A percentile compares a stretch with the other conserved stretches of the same genome.
Evolutionary conservation across 2,329 filamentous ascomycete species (phyloP).

Genomic region (Diaporthe helianthi): DNA sequence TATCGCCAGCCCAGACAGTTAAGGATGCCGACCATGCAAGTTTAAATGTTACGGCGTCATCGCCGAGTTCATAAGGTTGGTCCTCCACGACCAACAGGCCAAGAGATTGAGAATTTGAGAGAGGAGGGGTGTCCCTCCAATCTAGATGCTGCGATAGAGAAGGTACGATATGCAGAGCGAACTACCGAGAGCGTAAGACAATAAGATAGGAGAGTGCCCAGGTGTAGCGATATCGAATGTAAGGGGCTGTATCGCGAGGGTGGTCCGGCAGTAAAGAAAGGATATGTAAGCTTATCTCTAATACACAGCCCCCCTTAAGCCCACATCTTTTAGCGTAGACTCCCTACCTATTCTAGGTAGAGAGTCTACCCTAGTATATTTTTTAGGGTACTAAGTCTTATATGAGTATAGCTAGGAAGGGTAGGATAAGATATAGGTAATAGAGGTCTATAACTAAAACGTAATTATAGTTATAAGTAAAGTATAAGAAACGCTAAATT

Average conservation of each 20-base stretch:
- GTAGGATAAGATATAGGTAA: too few relatives aligned
- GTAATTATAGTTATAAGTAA: too few relatives aligned
- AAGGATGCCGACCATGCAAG: neutral
- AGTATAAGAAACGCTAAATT: too few relatives aligned
- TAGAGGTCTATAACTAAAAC: too few relatives aligned
- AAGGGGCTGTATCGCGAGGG: neutral
- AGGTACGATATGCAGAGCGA: neutral
- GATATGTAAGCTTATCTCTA: neutral
- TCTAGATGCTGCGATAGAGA: neutral
- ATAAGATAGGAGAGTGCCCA: neutral
- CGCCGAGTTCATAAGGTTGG: neutral
- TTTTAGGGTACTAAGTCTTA: too few relatives aligned
- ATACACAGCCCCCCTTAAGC: too few relatives aligned
- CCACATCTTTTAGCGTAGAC: too few relatives aligned
- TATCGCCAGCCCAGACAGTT: neutral
- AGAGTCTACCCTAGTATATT: too few relatives aligned
- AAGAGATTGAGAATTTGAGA: conserved; percentile 11
- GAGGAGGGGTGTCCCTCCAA: neutral
- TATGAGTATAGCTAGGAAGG: too few relatives aligned
- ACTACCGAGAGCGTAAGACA: neutral
- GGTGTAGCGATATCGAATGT: conserved; percentile 11
- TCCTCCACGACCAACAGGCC: neutral
- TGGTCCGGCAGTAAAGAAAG: neutral
- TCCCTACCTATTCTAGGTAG: too few relatives aligned
- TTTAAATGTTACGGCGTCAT: neutral